phyloP scores from a whole-genome alignment of 768 basidiomycete species.

The Mycena olivaceomarginata region DNA sequence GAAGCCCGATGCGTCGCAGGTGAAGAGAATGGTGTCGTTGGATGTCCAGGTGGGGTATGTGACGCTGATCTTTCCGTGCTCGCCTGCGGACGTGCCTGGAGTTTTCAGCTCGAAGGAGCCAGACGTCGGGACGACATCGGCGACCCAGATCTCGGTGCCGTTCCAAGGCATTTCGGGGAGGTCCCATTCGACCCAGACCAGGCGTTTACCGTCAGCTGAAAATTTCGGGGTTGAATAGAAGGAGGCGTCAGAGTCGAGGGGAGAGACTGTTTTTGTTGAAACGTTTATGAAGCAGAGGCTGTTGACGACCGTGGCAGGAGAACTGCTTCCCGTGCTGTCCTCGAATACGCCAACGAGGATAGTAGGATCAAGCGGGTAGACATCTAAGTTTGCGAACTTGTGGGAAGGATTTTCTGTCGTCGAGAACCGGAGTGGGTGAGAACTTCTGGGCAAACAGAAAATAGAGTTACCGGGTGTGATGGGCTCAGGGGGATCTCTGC shows the following conservation, averaged over 20 bases:
- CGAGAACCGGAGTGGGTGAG: slow-evolving; percentile 23
- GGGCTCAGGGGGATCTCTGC: slow-evolving; percentile 58
- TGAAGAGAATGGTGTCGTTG: slow-evolving; percentile 76
- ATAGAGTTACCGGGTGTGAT: slow-evolving; percentile 77
- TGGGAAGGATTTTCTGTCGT: slow-evolving; percentile 66
- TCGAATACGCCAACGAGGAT: slow-evolving; percentile 80
- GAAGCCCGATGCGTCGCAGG: slow-evolving; percentile 79
- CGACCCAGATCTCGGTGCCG: slow-evolving; percentile 73
- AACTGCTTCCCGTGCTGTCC: slow-evolving; percentile 75
- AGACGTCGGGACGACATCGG: slow-evolving; percentile 58
- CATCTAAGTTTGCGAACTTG: slow-evolving; percentile 79
- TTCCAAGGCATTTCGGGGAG: slow-evolving; percentile 82
- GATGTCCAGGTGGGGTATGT: slow-evolving; percentile 77
- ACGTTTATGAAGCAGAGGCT: slow-evolving; percentile 76
- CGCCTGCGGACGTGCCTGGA: slow-evolving; percentile 70
- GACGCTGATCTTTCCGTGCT: slow-evolving; percentile 69
- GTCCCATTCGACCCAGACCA: slow-evolving; percentile 76
- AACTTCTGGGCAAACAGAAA: slow-evolving; percentile 19
- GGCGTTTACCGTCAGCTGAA: slow-evolving; percentile 69
- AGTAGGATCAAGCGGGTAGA: slow-evolving; percentile 71
- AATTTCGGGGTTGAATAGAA: slow-evolving; percentile 80
- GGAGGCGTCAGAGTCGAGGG: slow-evolving; percentile 75
- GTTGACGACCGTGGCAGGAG: slow-evolving; percentile 72
- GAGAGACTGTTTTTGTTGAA: slow-evolving; percentile 61
- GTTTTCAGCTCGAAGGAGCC: slow-evolving; percentile 52